Conservation (phyloP, 2,329 filamentous ascomycete genomes). For the Blastomyces silverae region DNA sequence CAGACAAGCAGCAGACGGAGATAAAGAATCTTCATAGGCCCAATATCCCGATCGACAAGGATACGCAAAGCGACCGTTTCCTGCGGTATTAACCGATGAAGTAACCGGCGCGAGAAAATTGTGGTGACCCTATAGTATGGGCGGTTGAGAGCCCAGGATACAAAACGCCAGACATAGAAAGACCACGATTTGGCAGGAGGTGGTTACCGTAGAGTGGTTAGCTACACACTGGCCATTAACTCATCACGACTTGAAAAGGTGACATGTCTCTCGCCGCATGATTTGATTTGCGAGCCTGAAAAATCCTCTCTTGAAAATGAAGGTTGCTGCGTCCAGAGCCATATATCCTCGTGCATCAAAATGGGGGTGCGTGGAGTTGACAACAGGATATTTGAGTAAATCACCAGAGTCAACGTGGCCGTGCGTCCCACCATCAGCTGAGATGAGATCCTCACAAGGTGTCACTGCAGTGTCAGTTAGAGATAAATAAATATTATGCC, state of each 20-base stretch:
- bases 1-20: not conserved
- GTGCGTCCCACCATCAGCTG: conserved; percentile 1
- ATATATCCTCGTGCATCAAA: not conserved
- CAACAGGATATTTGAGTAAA: conserved; percentile 11
- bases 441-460: not conserved
- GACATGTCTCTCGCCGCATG: not conserved
- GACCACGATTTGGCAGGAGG: not conserved
- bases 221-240: conserved; percentile 1
- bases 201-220: not conserved
- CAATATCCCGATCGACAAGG: not conserved
- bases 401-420: conserved; percentile 13
- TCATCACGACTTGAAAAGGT: not conserved
- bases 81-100: not conserved
- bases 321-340: not conserved
- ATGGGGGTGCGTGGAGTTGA: not conserved
- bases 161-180: not conserved
- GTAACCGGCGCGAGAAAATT: not conserved
- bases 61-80: not conserved
- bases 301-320: not conserved
- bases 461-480: conserved; percentile 10
- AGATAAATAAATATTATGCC: conserved; percentile 3
- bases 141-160: not conserved
- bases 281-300: not conserved
- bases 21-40: conserved; percentile 5
- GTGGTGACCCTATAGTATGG: not conserved